Evolutionary conservation across 768 basidiomycete genomes (phyloP), one percentile per base, ranked within the genome.

Genomic region (Termitomyces sp.): DNA sequence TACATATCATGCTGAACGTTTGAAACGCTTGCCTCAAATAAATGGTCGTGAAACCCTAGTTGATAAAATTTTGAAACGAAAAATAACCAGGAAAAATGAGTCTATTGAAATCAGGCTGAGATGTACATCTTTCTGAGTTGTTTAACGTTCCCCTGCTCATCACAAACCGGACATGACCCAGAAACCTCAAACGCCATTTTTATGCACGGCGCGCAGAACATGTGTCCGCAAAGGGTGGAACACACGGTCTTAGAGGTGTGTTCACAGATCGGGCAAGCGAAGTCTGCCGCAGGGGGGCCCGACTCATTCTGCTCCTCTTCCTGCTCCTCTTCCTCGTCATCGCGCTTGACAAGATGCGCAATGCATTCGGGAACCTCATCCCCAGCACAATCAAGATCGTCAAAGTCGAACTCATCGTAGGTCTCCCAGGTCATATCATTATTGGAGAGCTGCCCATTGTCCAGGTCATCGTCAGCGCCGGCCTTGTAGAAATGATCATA

Each of bases 71-170:
- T n/a, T n/a, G n/a, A n/a, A n/a, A n/a, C n/a, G n/a, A n/a, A n/a
- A n/a, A n/a, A n/a, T n/a, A n/a, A 35, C 8, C 36, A 52, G 7
- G 54, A 13, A 22, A 49, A 39, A 39, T 20, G 22, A n/a, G 12
- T 13, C 9, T 58, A 40, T 39, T 49, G 12, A 16, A n/a, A 42
- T 64, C 8, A 64, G n/a, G 57, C 40, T 50, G 63, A 62, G 12
- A 65, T 59, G 20, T 65, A 65, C 45, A 60, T 18, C 48, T 62
- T 65, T 35, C 64, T 42, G 8, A 65, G 54, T 12, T 65, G 60
- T 3, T 28, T 46, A n/a, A 57, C 50, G 32, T 51, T 53, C 1
- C 64, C 64, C 8, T 42, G 51, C 36, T 59, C 58, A 24, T 65
- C 64, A 45, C 64, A 65, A 12, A 59, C 55, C 15, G 64, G 64